A percentile compares a stretch with the other conserved stretches of the same genome.
These are phyloP conservation scores for Talaromyces funiculosus DNA, from an alignment of 2,329 filamentous ascomycete genomes.

Conservation along the genomic window DNA sequence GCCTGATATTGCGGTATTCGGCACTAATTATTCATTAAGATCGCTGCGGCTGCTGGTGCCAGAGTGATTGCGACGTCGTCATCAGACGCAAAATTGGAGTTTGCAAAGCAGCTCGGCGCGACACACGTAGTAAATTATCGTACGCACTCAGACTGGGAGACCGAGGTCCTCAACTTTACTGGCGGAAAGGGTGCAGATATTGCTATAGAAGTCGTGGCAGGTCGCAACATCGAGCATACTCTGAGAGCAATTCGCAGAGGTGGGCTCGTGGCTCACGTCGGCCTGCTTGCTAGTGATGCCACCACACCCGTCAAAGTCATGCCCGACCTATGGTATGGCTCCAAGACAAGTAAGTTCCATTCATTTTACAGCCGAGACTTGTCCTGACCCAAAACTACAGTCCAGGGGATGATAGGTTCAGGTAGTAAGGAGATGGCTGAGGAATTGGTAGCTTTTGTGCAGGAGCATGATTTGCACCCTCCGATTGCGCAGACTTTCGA, in stretches of 20 bases:
- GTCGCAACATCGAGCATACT: constrained; percentile 38
- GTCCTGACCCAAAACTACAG: neutral
- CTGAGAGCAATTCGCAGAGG: constrained; percentile 32
- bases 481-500: neutral
- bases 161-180: constrained; percentile 36
- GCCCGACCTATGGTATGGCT: too few species aligned
- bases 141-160: constrained; percentile 33
- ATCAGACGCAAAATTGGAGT: constrained; percentile 44
- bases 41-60: constrained; percentile 48
- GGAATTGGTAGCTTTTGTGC: neutral
- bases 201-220: constrained; percentile 37
- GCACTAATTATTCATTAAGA: too few species aligned
- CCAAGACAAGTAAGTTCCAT: neutral
- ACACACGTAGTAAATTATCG: constrained; percentile 43
- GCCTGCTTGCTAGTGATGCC: constrained; percentile 18
- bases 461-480: neutral
- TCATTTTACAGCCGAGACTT: neutral
- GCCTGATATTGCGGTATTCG: too few species aligned
- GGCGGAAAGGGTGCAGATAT: constrained; percentile 36
- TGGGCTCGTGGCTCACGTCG: constrained; percentile 45
- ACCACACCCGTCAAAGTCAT: too few species aligned
- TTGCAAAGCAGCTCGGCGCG: constrained; percentile 46
- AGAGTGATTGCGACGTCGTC: constrained; percentile 55
- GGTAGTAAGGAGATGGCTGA: neutral
- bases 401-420: neutral